A percentile compares a stretch with the other conserved stretches of the same genome.
Evolutionary conservation across 257 asterid genomes (phyloP).

Genomic region (Euphrasia confusa): DNA sequence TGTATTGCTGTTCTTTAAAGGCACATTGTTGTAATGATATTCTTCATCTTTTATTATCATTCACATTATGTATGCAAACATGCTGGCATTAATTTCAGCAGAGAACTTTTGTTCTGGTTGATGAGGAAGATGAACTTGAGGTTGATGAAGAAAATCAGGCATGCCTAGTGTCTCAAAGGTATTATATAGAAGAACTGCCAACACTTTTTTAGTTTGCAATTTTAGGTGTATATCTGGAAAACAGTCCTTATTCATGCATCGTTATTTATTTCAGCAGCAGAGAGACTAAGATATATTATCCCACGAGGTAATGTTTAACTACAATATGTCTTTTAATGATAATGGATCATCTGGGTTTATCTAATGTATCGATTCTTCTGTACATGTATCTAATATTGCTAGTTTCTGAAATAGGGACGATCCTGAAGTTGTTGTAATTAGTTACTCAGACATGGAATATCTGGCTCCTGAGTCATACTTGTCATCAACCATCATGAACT

Average conservation of each 20-base stretch:
- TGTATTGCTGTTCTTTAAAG: conserved; percentile 3
- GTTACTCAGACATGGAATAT: conserved; percentile 59
- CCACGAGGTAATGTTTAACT: conserved; percentile 59
- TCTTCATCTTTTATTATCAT: conserved; percentile 17
- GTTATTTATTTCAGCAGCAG: conserved; percentile 41
- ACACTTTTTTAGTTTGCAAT: conserved; percentile 13
- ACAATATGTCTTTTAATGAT: conserved; percentile 8
- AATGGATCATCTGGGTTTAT: conserved; percentile 7
- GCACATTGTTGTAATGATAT: conserved; percentile 6
- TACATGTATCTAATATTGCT: conserved; percentile 23
- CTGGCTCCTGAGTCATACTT: conserved; percentile 72
- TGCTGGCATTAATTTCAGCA: conserved; percentile 31
- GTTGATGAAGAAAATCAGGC: conserved; percentile 28
- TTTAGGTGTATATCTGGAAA: conserved; percentile 13
- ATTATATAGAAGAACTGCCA: conserved; percentile 15
- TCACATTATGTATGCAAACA: conserved; percentile 13
- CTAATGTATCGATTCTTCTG: conserved; percentile 4
- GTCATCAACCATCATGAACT: conserved; percentile 81
- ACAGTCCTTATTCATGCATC: conserved; percentile 27
- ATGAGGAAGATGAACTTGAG: conserved; percentile 66
- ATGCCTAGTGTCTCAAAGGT: conserved; percentile 44
- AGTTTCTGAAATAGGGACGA: conserved; percentile 55
- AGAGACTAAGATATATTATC: conserved; percentile 59
- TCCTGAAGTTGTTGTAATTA: conserved; percentile 65
- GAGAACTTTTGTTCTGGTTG: conserved; percentile 61